Base-by-base conservation (phyloP, 2,329 filamentous ascomycete species). In the Aspergillus sp. region DNA sequence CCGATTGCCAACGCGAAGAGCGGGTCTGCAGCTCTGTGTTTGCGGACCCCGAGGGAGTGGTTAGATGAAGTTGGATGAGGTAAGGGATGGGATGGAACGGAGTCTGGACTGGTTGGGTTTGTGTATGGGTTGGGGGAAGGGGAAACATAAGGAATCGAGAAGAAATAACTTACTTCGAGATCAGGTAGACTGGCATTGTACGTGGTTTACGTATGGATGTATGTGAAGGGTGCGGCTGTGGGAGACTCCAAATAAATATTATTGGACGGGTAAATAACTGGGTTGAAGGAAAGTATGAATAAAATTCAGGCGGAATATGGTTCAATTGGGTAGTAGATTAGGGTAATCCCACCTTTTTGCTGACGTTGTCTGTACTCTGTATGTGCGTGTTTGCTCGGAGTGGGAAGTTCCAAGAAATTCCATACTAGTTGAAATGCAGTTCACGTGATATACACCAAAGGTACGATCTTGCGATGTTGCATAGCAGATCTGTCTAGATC, bases 1-100 rank as follows among this genome's bases (percentile, higher is more conserved):
- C 83, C 83, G 65, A 85, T 82, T 22, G 66, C 54, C 19, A 71
- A 56, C 22, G 82, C 82, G 64, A 85, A 85, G 57, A 85, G 54
- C 33, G 83, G 83, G 65, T 85, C 83, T 5, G 74, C 76, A 59
- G 79, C 62, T 68, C 80, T 83, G 46, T 11, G 30, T 20, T 48
- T 44, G 20, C 5, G 13, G 7, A 17, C 34, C 34, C 12, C 34
- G 11, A 20, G 34, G 5, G 30, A 15, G 46, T 41, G 40, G 40
- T 47, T 34, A 24, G 30, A 24, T 49, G 20, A 12, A n/a, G 24
- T 34, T 30, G 34, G 11, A 34, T 44, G 37, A 13, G 37, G 6
- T 5, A 52, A 34, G 33, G 34, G 3, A 27, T 3, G 33, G 24
- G 48, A 50, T 27, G 33, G 33, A n/a, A 24, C 12, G 37, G 42